phyloP scores from a whole-genome alignment of 495 filamentous ascomycete species.

The Jackrogersella minutella region DNA sequence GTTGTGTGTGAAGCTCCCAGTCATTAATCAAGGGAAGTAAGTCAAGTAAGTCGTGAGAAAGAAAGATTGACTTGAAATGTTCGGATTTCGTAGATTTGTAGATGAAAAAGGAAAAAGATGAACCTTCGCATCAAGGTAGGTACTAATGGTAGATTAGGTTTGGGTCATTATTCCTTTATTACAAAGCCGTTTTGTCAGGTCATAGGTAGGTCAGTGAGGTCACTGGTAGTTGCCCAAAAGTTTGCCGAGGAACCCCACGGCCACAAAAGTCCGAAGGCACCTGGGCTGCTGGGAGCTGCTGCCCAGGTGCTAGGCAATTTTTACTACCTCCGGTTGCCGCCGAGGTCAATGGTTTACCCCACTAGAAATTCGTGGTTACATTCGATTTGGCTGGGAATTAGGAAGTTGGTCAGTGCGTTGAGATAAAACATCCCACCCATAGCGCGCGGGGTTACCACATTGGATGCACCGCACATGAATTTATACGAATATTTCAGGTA shows the following conservation, averaged over 20 bases:
- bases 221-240: background rate
- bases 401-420: constrained; percentile 9
- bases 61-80: too few species aligned
- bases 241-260: constrained; percentile 35
- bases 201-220: background rate
- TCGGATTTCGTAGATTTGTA: too few species aligned
- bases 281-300: too few species aligned
- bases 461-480: background rate
- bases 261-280: background rate
- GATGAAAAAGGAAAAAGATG: too few species aligned
- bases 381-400: constrained; percentile 32
- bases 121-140: background rate
- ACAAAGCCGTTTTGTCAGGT: constrained; percentile 18
- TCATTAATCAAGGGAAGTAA: background rate
- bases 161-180: constrained; percentile 13
- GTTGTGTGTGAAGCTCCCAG: background rate
- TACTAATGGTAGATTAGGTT: background rate
- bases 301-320: too few species aligned
- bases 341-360: constrained; percentile 30
- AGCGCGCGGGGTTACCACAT: too few species aligned
- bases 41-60: too few species aligned
- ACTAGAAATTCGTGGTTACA: constrained; percentile 34
- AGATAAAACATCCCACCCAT: too few species aligned
- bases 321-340: constrained; percentile 11
- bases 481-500: constrained; percentile 1